A percentile compares a stretch with the other conserved stretches of the same genome.
Evolutionary conservation across 179 eudicot species (phyloP).

Genomic region (Carnegiea gigantea): DNA sequence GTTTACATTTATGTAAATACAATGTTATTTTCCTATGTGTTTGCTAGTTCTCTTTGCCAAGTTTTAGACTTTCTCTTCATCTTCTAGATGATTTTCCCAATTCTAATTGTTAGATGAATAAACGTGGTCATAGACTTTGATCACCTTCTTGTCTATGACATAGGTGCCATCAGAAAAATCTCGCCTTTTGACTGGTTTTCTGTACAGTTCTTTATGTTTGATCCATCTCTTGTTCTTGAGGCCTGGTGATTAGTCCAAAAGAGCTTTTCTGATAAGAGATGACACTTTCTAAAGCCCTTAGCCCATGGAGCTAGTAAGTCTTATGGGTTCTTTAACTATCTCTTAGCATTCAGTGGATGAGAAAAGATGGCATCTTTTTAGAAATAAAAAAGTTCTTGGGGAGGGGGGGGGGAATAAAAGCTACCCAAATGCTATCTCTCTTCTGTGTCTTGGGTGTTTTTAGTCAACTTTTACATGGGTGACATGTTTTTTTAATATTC

Average conservation of each 20-base stretch:
- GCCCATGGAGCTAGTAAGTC: background rate
- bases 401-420: background rate
- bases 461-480: background rate
- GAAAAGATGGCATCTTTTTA: background rate
- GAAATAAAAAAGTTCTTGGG: background rate
- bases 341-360: background rate
- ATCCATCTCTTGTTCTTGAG: background rate
- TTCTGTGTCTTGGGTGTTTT: background rate
- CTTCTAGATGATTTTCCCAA: background rate
- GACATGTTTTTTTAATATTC: background rate
- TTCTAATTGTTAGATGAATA: background rate
- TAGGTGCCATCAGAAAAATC: background rate
- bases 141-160: background rate
- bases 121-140: background rate
- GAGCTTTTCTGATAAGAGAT: background rate
- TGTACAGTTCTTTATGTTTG: background rate
- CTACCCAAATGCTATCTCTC: background rate
- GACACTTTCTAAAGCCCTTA: too few species aligned
- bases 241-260: background rate
- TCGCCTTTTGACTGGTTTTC: background rate
- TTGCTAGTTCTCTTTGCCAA: background rate
- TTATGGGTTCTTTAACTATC: background rate
- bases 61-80: background rate
- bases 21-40: background rate
- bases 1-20: background rate